Base-by-base conservation (phyloP, 768 basidiomycete genomes). In the Mycena capillaripes region DNA sequence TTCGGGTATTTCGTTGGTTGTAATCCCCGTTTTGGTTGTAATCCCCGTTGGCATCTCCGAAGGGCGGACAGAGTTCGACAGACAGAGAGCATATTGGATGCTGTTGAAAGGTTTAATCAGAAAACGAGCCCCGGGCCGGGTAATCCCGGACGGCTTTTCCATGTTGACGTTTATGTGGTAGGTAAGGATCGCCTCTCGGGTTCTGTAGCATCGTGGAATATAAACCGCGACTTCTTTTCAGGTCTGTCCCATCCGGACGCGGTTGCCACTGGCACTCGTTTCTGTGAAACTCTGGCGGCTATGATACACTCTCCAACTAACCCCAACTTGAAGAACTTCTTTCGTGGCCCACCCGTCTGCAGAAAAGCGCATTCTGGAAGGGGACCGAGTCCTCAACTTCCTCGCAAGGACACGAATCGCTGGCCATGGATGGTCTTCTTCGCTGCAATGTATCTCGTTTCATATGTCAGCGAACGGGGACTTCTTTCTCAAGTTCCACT, bases 401-500 rank as follows among this genome's bases (percentile, higher is more conserved):
- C 57, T 59, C n/a, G 57, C 38, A 23, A 59, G 40, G 57, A 59
- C 38, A 59, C 36, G 58, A 59, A 38, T 38, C 42, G 38, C 38
- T 38, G 16, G 16, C 16, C 38, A 38, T n/a, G n/a, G n/a, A n/a
- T n/a, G 9, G 2, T 38, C 38, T 38, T 36, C 3, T 38, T 38
- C 38, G 38, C 7, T 19, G 42, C 19, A 44, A 12, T 21, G 42
- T 44, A 17, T 19, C 38, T n/a, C 57, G 38, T 21, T 6, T 23
- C n/a, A 23, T 38, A 14, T 38, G 14, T 38, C 59, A 44, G 29
- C 60, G 6, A 48, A 48, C 32, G 44, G 32, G 7, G 58, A 59
- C 58, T 59, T 59, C 36, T 59, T 40, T 38, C 58, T 59, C 38
- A 59, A 59, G n/a, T 59, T 59, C 25, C 34, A 40, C 7, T 59